Conservation (phyloP, 257 asterid genomes). For the Solanum paucissectum region DNA sequence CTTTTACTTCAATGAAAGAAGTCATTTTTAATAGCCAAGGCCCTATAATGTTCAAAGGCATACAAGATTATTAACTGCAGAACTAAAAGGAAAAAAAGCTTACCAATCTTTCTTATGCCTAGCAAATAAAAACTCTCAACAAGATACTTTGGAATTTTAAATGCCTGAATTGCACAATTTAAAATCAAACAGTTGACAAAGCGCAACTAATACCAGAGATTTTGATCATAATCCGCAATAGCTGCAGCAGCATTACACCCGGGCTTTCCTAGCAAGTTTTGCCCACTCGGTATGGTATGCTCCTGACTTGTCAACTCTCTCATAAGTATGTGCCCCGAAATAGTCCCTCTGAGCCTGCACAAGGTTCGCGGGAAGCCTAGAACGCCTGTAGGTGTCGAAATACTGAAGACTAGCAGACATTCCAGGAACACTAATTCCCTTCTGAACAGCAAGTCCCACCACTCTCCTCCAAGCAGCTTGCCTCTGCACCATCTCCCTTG, state of each 20-base stretch:
- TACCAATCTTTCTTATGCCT: slow-evolving; percentile 11
- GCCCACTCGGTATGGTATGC: slow-evolving; percentile 90
- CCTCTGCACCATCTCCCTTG: slow-evolving; percentile 93
- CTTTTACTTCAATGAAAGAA: neutral
- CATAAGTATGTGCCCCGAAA: slow-evolving; percentile 93
- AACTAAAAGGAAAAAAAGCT: slow-evolving; percentile 18
- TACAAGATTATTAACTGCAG: slow-evolving; percentile 39
- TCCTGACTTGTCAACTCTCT: slow-evolving; percentile 62
- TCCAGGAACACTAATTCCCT: slow-evolving; percentile 76
- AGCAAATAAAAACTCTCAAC: slow-evolving; percentile 21
- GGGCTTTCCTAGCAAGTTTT: slow-evolving; percentile 66
- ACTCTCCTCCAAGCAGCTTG: slow-evolving; percentile 93
- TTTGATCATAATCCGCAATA: slow-evolving; percentile 1
- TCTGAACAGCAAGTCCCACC: slow-evolving; percentile 61
- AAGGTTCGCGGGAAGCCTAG: slow-evolving; percentile 79
- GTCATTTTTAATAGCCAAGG: neutral
- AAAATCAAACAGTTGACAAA: slow-evolving; percentile 2
- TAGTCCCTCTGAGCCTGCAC: slow-evolving; percentile 97
- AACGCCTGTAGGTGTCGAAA: slow-evolving; percentile 79
- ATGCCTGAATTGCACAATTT: slow-evolving; percentile 15
- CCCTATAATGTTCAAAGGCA: slow-evolving; percentile 6
- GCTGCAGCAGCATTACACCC: slow-evolving; percentile 19
- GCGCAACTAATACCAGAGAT: slow-evolving; percentile 11
- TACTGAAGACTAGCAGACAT: slow-evolving; percentile 92
- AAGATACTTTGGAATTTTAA: slow-evolving; percentile 23